Evolutionary conservation across 1,284 basidiomycete species (phyloP), one percentile per base, ranked within the genome.

Genomic region (Heterobasidion occidentale): DNA sequence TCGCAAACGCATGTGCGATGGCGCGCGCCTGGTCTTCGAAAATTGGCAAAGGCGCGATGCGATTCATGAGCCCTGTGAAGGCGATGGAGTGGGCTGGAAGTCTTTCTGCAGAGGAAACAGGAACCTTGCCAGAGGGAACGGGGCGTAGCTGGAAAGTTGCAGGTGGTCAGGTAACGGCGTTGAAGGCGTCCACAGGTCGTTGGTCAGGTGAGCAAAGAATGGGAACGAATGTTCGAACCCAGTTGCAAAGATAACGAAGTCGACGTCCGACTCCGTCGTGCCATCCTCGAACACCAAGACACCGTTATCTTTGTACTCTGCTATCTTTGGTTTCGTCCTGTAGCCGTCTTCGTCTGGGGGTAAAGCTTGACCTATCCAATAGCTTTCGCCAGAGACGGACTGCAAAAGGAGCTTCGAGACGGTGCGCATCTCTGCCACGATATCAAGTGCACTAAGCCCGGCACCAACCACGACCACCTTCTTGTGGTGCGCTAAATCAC

Each of bases 361-460:
- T 19, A 44, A 56, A 11, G 11, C 4, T 27, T 54, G 38, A 36
- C 36, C 45, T 55, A 66, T 68, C 47, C 55, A 65, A 38, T 64
- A 53, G 3, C 56, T 20, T 1, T 73, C 71, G 2, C 67, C 72
- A 3, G 74, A 69, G n/a, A 77, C 66, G 34, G 88, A 86, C 61
- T 83, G 81, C 46, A 88, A 72, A 56, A 90, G 74, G n/a, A 66
- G 74, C 12, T 63, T 63, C 12, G 12, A 11, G 38, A 42, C 38
- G n/a, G 2, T 42, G 17, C 71, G 65, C 69, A 89, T 74, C 58
- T 90, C 88, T 2, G 73, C 64, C 50, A 75, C 70, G 61, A 91
- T 80, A 61, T 92, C 89, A 17, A 63, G 69, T 1, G 86, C 88
- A 52, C 86, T 89, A 0, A 86, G 84, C 0, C 88, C 89, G 38